Evolutionary conservation across 106 monocot genomes (phyloP), one percentile per base, ranked within the genome.

Genomic region (Triglochin maritima): DNA sequence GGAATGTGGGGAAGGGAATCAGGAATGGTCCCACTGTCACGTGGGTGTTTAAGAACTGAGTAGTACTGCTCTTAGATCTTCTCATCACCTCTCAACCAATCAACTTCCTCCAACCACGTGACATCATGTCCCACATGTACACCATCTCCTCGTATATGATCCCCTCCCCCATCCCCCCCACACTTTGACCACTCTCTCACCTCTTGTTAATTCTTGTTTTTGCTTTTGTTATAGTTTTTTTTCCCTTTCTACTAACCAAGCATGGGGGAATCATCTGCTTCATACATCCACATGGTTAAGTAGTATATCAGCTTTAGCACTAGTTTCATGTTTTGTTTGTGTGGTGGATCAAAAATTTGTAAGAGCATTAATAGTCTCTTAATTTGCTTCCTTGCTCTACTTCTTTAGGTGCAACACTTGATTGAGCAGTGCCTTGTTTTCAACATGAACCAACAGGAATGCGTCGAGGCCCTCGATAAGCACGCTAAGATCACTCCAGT

Each of bases 401-500:
- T 5, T 14, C 46, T 70, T 3, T 56, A 92, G 92, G 92, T 92
- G 75, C 92, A 92, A 72, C 92, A 87, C 62, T 61, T 92, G 60
- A 92, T 92, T 5, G 92, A 92, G 77, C 80, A 81, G 74, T 92
- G 92, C 58, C 63, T 92, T 4, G 47, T 78, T 57, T 83, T 82
- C 80, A 63, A 79, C 78, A 79, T 92, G 92, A 87, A 63, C 82
- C 83, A 81, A 65, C 81, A 92, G 67, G 85, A 92, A 76, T 87
- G 92, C 85, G 62, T 87, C 58, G 87, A 83, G 9, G 87, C 92
- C 60, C 78, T 92, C 53, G 72, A 60, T 66, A 85, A 83, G 79
- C 82, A 87, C 67, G 92, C 92, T 11, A 85, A 83, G 69, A 85
- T 92, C 68, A 81, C 87, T n/a, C 85, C 92, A 8, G 79, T 92